Conservation (phyloP, 257 asterid genomes). For the Scutellaria galericulata region DNA sequence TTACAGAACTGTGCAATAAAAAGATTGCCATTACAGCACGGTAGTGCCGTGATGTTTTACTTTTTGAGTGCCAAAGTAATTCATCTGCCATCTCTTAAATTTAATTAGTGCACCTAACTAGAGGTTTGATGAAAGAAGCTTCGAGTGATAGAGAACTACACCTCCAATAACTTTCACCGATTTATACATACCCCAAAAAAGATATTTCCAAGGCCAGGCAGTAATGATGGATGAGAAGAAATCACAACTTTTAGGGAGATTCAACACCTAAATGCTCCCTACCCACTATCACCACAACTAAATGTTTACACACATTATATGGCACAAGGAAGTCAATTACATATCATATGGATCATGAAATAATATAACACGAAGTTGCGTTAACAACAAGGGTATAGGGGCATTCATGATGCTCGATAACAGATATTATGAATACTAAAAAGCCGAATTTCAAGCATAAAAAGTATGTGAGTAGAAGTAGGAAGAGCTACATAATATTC, state of each 20-base stretch:
- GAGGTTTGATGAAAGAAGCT: neutral
- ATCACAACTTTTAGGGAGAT: neutral
- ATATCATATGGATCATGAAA: too few relatives aligned
- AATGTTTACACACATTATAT: too few relatives aligned
- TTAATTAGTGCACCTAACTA: neutral
- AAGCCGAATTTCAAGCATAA: slow-evolving; percentile 3
- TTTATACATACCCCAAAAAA: neutral
- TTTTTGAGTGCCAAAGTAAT: too few relatives aligned
- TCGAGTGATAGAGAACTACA: neutral
- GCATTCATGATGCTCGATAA: neutral
- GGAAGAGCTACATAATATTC: too few relatives aligned
- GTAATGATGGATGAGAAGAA: neutral
- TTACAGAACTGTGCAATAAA: neutral
- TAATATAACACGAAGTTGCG: too few relatives aligned
- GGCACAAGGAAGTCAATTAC: too few relatives aligned
- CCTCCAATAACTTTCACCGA: neutral
- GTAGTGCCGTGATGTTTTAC: neutral
- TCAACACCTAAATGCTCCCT: too few relatives aligned
- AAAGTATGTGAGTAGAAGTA: neutral
- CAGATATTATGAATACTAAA: neutral
- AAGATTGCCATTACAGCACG: neutral
- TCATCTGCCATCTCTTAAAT: neutral
- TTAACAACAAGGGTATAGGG: too few relatives aligned
- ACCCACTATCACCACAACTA: too few relatives aligned
- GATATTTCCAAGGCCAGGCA: neutral